A percentile compares a stretch with the other conserved stretches of the same genome.
phyloP scores from a whole-genome alignment of 176 grass and related monocot genomes.

The Musa schizocarpa region DNA sequence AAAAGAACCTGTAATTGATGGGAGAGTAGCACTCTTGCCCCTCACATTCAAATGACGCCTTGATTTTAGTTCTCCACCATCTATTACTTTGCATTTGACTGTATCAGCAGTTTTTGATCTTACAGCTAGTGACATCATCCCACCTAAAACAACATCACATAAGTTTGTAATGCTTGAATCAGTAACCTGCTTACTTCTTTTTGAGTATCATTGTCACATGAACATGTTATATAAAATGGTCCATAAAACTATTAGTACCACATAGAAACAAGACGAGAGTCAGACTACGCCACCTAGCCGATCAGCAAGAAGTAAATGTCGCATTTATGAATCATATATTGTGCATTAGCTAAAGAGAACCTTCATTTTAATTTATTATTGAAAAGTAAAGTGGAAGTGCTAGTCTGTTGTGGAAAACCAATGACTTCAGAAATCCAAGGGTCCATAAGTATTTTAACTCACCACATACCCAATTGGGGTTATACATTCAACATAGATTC shows the following conservation, averaged over 20 bases:
- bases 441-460: no score
- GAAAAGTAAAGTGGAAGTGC: background rate
- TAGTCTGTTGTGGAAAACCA: background rate
- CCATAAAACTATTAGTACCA: background rate
- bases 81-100: slow-evolving; percentile 81
- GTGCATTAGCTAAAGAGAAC: no score
- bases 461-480: no score
- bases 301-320: background rate
- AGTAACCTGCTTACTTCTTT: background rate
- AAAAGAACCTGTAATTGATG: slow-evolving; percentile 83
- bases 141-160: slow-evolving; percentile 42
- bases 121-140: slow-evolving; percentile 92
- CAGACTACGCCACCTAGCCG: background rate
- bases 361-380: background rate
- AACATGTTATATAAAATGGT: background rate
- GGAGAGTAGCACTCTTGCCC: slow-evolving; percentile 87
- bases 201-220: background rate
- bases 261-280: background rate
- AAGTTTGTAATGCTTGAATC: background rate
- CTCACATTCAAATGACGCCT: slow-evolving; percentile 92
- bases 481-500: background rate
- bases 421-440: background rate
- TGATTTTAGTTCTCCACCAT: slow-evolving; percentile 93
- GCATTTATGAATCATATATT: background rate
- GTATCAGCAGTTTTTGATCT: slow-evolving; percentile 67